Evolutionary conservation across 495 filamentous ascomycete species (phyloP).

Genomic region (Pyrenula aspistea): DNA sequence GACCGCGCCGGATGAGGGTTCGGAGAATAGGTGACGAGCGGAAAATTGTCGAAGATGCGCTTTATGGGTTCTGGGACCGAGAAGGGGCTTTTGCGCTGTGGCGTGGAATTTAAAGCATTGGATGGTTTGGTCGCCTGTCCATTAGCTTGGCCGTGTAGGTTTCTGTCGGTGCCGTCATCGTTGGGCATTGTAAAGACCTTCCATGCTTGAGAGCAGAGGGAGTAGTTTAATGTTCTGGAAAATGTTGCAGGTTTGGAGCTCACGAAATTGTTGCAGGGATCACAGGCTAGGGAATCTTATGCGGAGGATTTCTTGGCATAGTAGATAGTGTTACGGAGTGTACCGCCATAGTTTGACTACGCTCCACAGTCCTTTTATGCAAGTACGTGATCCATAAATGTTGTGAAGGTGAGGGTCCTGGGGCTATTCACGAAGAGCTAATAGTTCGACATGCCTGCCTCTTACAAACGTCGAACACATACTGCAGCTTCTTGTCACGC

Average conservation of each 20-base stretch:
- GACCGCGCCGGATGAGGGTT: slow-evolving; percentile 63
- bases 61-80: slow-evolving; percentile 66
- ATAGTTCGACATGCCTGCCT: too few species aligned
- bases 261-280: background rate
- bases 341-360: too few species aligned
- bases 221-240: background rate
- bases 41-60: slow-evolving; percentile 72
- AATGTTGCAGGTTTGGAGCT: background rate
- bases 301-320: too few species aligned
- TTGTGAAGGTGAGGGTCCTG: too few species aligned
- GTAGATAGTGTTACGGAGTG: too few species aligned
- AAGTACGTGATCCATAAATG: too few species aligned
- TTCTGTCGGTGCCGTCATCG: background rate
- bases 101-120: background rate
- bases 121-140: background rate
- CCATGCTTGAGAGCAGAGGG: background rate
- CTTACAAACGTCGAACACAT: too few species aligned
- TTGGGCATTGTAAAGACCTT: background rate
- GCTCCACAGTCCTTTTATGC: too few species aligned
- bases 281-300: background rate
- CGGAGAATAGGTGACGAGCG: slow-evolving; percentile 61
- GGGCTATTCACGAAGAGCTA: too few species aligned
- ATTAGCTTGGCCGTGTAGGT: background rate
- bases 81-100: slow-evolving; percentile 28
- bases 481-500: too few species aligned